phyloP scores from a whole-genome alignment of 1,139 yeast genomes.

The Kodamaea suecica region DNA sequence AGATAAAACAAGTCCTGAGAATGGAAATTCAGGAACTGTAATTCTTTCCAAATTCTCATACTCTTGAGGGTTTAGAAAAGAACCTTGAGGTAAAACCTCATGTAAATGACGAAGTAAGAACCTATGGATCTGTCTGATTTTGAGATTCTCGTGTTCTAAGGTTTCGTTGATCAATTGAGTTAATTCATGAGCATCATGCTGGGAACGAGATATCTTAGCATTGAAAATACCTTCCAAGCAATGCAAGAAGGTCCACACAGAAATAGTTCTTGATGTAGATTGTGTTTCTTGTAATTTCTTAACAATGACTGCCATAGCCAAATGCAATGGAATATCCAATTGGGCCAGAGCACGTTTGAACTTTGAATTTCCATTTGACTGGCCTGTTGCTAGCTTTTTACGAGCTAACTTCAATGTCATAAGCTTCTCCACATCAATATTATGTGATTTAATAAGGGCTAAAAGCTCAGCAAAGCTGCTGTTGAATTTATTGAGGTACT shows the following conservation, averaged over 20 bases:
- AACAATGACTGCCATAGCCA: slow-evolving; percentile 53
- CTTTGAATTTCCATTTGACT: slow-evolving; percentile 21
- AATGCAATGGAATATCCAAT: slow-evolving; percentile 50
- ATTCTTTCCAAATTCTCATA: slow-evolving; percentile 26
- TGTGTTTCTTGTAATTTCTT: slow-evolving; percentile 63
- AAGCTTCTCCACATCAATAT: slow-evolving; percentile 23
- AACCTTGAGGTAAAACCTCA: slow-evolving; percentile 6
- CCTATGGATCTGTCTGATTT: slow-evolving; percentile 34
- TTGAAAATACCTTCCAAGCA: slow-evolving; percentile 74
- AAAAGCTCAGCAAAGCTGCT: slow-evolving; percentile 26
- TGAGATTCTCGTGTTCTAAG: slow-evolving; percentile 61
- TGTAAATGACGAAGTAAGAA: slow-evolving; percentile 12
- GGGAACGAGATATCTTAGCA: slow-evolving; percentile 73
- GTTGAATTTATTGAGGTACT: slow-evolving; percentile 52
- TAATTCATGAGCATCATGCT: slow-evolving; percentile 94
- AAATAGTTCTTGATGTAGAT: slow-evolving; percentile 49
- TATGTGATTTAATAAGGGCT: slow-evolving; percentile 23
- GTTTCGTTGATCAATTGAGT: slow-evolving; percentile 79
- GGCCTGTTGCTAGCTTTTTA: no score
- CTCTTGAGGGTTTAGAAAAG: slow-evolving; percentile 13
- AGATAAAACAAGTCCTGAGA: slow-evolving; percentile 63
- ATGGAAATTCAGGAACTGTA: slow-evolving; percentile 64
- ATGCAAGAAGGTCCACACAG: slow-evolving; percentile 77
- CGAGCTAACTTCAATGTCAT: slow-evolving; percentile 10
- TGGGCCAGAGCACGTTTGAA: slow-evolving; percentile 24